Evolutionary conservation across 768 basidiomycete genomes (phyloP), one percentile per base, ranked within the genome.

Genomic region (Tricholoma saponaceum): DNA sequence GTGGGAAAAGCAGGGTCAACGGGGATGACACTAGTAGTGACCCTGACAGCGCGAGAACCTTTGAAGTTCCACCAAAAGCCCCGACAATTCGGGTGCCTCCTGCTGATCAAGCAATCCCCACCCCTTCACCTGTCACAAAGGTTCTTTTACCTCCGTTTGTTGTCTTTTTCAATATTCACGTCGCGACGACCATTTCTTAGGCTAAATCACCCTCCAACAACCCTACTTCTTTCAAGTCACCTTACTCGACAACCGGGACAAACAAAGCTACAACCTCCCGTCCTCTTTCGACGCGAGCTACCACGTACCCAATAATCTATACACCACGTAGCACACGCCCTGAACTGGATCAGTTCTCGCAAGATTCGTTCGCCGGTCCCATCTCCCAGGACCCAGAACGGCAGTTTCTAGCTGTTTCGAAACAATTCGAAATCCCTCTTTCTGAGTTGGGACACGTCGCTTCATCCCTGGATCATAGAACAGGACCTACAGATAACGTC

Each of bases 361-460:
- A 82, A 66, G 86, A 88, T 66, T 89, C 87, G 2, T 87, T 89
- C 58, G 84, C 77, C 39, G 81, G 76, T 32, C 74, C 75, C 33
- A 59, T 77, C n/a, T 75, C 79, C 1, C 74, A 77, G 35, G 79
- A 85, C 57, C 77, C 76, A 8, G 76, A 77, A 26, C 73, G 76
- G 53, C 69, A 67, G 25, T 81, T 77, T 60, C 60, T 86, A 4
- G 76, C 79, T 13, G 67, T 69, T 14, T 69, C 78, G 3, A 80
- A 78, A 59, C 74, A 78, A 52, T 85, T 89, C 52, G 67, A 79
- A 43, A 69, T 83, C 18, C 88, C 87, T 54, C 70, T 89, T 47
- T 80, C 82, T 28, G 80, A 85, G 60, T 74, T 86, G 16, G 81
- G 72, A 52, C 73, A 67, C 59, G 60, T 60, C 20, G 43, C 58